Percentiles rank a stretch among this genome's conserved stretches.
phyloP scores from a whole-genome alignment of 257 asterid species.

The Schizonepeta tenuifolia region DNA sequence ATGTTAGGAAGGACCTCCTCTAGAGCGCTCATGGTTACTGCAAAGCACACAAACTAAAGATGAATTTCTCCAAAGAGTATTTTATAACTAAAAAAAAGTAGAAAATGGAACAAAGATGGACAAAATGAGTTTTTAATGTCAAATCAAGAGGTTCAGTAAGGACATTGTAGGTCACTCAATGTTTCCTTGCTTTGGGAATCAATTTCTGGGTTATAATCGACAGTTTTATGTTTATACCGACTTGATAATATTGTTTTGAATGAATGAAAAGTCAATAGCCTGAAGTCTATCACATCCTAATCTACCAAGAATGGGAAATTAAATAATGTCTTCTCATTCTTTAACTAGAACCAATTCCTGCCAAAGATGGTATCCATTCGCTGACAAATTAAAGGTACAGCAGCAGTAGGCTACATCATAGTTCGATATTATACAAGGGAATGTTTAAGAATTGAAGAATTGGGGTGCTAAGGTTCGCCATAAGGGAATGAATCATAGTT shows the following conservation, averaged over 20 bases:
- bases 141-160: background rate
- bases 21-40: conserved; percentile 39
- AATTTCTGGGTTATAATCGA: background rate
- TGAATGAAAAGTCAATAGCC: too few species aligned
- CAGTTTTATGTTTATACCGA: background rate
- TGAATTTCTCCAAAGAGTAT: background rate
- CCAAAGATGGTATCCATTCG: background rate
- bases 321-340: too few species aligned
- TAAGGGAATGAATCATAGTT: too few species aligned
- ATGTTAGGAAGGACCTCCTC: conserved; percentile 35
- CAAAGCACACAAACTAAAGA: conserved; percentile 11
- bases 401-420: background rate
- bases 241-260: background rate
- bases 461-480: too few species aligned
- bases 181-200: background rate
- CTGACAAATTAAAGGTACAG: too few species aligned
- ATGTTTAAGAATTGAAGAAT: too few species aligned
- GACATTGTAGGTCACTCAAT: background rate
- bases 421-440: background rate
- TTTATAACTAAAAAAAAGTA: background rate
- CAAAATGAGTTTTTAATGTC: background rate
- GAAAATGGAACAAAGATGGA: background rate
- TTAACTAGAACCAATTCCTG: background rate
- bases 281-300: too few species aligned
- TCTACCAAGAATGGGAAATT: too few species aligned